phyloP scores from a whole-genome alignment of 2,329 filamentous ascomycete genomes.

The Talaromyces sp. region DNA sequence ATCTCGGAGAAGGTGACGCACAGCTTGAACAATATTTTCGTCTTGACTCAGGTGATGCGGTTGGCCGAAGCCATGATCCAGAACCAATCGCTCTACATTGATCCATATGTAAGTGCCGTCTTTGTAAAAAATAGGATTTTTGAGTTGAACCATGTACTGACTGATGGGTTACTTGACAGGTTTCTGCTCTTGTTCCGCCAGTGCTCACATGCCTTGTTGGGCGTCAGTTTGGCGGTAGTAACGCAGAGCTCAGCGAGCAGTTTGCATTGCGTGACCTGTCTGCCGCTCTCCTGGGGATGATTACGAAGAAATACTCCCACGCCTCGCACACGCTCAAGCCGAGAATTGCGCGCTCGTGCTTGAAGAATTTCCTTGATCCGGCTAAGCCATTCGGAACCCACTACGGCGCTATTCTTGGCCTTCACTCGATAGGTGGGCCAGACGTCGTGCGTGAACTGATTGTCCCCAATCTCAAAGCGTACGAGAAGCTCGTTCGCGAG shows the following conservation, averaged over 20 bases:
- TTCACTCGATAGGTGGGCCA: slow-evolving; percentile 68
- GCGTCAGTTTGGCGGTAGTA: slow-evolving; percentile 63
- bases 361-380: slow-evolving; percentile 87
- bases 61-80: slow-evolving; percentile 77
- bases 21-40: slow-evolving; percentile 81
- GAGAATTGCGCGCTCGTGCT: slow-evolving; percentile 83
- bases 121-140: not conserved
- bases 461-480: slow-evolving; percentile 60
- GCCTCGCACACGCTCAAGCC: slow-evolving; percentile 78
- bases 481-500: slow-evolving; percentile 56
- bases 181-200: slow-evolving; percentile 69
- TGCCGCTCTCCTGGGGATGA: slow-evolving; percentile 71
- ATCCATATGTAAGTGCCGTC: slow-evolving; percentile 51
- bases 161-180: slow-evolving; percentile 22
- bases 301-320: slow-evolving; percentile 74
- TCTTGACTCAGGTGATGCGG: slow-evolving; percentile 87
- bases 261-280: slow-evolving; percentile 81
- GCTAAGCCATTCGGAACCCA: slow-evolving; percentile 76
- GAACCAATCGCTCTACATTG: slow-evolving; percentile 73
- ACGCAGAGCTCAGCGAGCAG: slow-evolving; percentile 50
- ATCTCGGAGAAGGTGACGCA: slow-evolving; percentile 95
- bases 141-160: not conserved
- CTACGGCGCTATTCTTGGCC: slow-evolving; percentile 79
- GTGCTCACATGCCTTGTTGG: slow-evolving; percentile 88
- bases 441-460: slow-evolving; percentile 61